Percentiles rank a stretch among this genome's conserved stretches.
These are phyloP conservation scores for Jimgerdemannia flammicorona DNA, from an alignment of 192 early-diverging fungal genomes.

Conservation along the genomic window DNA sequence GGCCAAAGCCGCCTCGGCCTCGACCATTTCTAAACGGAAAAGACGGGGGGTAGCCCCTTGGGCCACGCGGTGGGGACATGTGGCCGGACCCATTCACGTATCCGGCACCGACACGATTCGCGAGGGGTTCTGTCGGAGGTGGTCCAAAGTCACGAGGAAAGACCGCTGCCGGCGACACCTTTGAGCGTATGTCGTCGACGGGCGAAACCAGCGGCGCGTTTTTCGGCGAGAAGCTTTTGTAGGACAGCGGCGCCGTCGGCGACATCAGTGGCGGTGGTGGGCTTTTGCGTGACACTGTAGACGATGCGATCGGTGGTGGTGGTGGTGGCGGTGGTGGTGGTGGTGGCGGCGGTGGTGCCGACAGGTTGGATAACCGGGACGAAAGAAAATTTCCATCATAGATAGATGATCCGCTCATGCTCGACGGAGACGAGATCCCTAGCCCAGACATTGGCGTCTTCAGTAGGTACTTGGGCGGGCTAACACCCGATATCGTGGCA, in stretches of 20 bases:
- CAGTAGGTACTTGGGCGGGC: neutral
- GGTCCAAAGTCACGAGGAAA: neutral
- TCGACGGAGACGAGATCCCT: neutral
- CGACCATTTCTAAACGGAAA: neutral
- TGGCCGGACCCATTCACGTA: neutral
- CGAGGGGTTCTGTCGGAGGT: neutral
- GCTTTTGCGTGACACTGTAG: neutral
- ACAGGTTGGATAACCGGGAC: neutral
- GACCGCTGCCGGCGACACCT: neutral
- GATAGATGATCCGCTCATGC: neutral
- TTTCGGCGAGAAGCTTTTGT: neutral
- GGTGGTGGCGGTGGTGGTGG: too few species aligned
- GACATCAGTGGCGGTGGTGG: neutral
- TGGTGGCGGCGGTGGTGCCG: too few species aligned
- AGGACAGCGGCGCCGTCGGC: too few species aligned
- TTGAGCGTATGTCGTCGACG: neutral
- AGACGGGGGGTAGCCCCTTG: neutral
- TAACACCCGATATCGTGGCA: neutral
- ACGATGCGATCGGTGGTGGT: neutral
- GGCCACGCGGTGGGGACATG: neutral
- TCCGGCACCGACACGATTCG: neutral
- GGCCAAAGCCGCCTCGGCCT: neutral
- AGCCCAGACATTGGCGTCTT: too few species aligned
- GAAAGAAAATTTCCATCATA: neutral
- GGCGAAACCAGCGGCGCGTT: neutral